Evolutionary conservation across 768 basidiomycete species (phyloP), one percentile per base, ranked within the genome.

Genomic region (Collybia sordida): DNA sequence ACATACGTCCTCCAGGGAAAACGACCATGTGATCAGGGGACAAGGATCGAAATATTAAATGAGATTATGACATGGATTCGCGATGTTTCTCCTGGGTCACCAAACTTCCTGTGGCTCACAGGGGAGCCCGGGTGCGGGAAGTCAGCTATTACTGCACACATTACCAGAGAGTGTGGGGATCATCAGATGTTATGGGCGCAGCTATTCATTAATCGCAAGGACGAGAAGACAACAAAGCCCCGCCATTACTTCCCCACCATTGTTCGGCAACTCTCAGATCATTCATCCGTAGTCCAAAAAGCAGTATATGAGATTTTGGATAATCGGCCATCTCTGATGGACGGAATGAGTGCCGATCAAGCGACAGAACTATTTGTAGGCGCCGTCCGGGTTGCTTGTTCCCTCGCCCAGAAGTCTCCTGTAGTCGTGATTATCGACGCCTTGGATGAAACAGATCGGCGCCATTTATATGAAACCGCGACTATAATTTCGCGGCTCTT

Each of bases 371-470:
- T 57, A 6, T 57, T 59, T 23, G 17, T 57, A 2, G 24, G 48
- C 5, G 44, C 59, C 3, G 34, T 59, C 19, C 23, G 15, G 23
- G 43, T 48, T 19, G 53, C 51, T 1, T 57, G 50, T n/a, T 22
- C 6, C 2, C 15, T 37, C 0, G 38, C 55, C 31, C 51, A 42
- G 9, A 9, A 12, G 2, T n/a, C 40, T 8, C 56, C 59, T 3
- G 53, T 60, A 0, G 53, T 60, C 2, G 39, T 60, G 19, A 41
- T 60, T 15, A 60, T 57, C 11, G 59, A 60, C 36, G 59, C 51
- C 3, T 42, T 56, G 12, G 57, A 60, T 49, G 57, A 60, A 25
- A 51, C 56, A 19, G 49, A 53, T 17, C 42, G 19, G 2, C 39
- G 3, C 15, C 19, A 40, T 40, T 18, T n/a, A n/a, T n/a, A n/a